Percentiles rank a stretch among this genome's conserved stretches.
Conservation (phyloP, 805 yeast genomes). For the Nakazawaea ishiwadae region DNA sequence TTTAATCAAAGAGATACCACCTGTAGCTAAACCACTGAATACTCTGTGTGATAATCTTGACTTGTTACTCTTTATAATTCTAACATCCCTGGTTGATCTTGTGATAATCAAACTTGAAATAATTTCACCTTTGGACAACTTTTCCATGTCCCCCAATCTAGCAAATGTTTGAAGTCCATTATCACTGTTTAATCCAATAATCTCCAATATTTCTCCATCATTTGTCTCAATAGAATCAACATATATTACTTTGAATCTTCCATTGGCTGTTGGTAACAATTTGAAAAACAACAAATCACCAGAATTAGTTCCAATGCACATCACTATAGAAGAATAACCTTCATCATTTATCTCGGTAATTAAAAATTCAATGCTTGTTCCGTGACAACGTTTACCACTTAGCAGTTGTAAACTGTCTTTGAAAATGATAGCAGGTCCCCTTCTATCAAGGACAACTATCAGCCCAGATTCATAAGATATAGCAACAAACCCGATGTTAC, state of each 20-base stretch:
- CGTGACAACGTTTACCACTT: constrained; percentile 22
- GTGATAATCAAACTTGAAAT: constrained; percentile 61
- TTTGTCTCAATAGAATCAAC: constrained; percentile 44
- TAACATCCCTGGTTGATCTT: constrained; percentile 53
- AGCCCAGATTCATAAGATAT: constrained; percentile 76
- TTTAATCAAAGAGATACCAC: constrained; percentile 46
- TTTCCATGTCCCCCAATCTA: constrained; percentile 47
- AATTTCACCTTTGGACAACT: constrained; percentile 54
- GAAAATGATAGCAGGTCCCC: constrained; percentile 57
- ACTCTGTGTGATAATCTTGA: constrained; percentile 61
- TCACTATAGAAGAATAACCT: constrained; percentile 62
- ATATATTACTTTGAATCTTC: constrained; percentile 54
- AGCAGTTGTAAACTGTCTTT: constrained; percentile 22
- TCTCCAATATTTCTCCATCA: constrained; percentile 45
- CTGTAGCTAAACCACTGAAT: constrained; percentile 39
- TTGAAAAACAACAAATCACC: constrained; percentile 70
- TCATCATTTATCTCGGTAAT: constrained; percentile 66
- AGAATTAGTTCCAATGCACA: constrained; percentile 70
- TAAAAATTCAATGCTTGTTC: constrained; percentile 68
- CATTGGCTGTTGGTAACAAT: constrained; percentile 56
- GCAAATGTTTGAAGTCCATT: constrained; percentile 69
- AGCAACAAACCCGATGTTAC: constrained; percentile 80
- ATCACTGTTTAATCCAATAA: constrained; percentile 54
- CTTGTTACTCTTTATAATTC: constrained; percentile 57
- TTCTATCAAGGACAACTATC: constrained; percentile 66